phyloP scores from a whole-genome alignment of 345 rosid genomes.

The Raphanus sativus region DNA sequence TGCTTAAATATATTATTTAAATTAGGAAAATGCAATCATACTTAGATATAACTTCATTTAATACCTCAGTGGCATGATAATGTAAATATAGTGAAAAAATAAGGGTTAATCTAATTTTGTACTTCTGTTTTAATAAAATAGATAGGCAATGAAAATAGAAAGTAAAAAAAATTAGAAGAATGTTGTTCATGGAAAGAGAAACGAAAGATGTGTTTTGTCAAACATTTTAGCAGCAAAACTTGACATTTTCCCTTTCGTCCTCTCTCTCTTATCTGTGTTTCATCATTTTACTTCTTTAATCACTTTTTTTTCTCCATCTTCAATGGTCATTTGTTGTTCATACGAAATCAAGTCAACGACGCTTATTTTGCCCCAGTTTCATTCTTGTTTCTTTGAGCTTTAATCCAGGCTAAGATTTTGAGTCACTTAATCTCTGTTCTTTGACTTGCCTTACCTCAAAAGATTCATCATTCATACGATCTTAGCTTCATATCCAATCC shows the following conservation, averaged over 20 bases:
- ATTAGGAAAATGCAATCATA: too few relatives aligned
- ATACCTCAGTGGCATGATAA: too few relatives aligned
- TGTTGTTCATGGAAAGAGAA: constrained; percentile 25
- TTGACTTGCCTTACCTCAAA: constrained; percentile 9
- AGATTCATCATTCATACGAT: not conserved
- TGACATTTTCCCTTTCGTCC: constrained; percentile 19
- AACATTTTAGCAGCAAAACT: constrained; percentile 21
- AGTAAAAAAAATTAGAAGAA: constrained; percentile 11
- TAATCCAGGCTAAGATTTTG: constrained; percentile 3
- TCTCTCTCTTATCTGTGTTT: constrained; percentile 11
- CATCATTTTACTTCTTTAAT: constrained; percentile 2
- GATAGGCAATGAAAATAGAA: constrained; percentile 3
- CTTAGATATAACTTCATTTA: too few relatives aligned
- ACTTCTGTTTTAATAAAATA: too few relatives aligned
- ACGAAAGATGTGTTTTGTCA: constrained; percentile 26
- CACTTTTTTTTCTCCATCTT: not conserved
- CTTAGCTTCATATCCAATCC: not conserved
- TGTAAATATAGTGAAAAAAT: too few relatives aligned
- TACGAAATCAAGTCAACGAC: constrained; percentile 33
- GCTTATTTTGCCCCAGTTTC: not conserved
- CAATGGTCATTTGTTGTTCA: constrained; percentile 9
- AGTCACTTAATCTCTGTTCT: constrained; percentile 11
- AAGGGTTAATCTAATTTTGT: too few relatives aligned
- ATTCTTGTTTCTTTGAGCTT: constrained; percentile 15
- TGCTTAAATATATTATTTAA: too few relatives aligned